Conservation (phyloP, 2,329 filamentous ascomycete genomes). For the Drechslerella dactyloides region DNA sequence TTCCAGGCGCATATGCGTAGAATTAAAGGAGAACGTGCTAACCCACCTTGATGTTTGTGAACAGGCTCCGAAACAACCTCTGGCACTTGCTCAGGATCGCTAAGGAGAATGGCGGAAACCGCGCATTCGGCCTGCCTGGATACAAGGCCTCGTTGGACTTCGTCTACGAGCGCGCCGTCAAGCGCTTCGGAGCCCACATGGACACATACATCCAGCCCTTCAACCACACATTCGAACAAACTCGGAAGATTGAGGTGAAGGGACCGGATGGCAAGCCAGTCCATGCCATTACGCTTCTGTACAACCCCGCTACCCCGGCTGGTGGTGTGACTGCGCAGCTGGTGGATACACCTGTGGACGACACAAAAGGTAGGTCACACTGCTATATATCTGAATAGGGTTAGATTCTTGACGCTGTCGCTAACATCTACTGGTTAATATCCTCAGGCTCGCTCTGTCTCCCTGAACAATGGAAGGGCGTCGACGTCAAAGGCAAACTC, state of each 20-base stretch:
- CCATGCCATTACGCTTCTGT: conserved; percentile 60
- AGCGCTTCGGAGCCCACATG: conserved; percentile 57
- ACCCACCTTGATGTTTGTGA: neutral
- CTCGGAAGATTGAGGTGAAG: conserved; percentile 59
- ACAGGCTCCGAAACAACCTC: conserved; percentile 64
- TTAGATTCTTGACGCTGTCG: conserved; percentile 4
- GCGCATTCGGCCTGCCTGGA: conserved; percentile 68
- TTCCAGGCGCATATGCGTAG: neutral
- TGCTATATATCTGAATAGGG: neutral
- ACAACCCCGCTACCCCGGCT: conserved; percentile 61
- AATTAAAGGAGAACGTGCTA: neutral
- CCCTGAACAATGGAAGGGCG: conserved; percentile 60
- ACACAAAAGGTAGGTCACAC: conserved; percentile 53
- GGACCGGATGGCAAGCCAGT: conserved; percentile 62
- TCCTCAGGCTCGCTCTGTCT: conserved; percentile 58
- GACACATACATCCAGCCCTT: conserved; percentile 62
- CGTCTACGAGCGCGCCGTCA: conserved; percentile 61
- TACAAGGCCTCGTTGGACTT: conserved; percentile 68
- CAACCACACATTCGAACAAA: conserved; percentile 61
- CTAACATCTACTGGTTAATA: neutral
- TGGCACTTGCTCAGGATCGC: conserved; percentile 65
- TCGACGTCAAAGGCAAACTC: conserved; percentile 61
- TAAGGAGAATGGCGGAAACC: conserved; percentile 65
- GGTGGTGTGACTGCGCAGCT: conserved; percentile 59
- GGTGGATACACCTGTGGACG: conserved; percentile 58